Percentiles rank a stretch among this genome's conserved stretches.
These are phyloP conservation scores for Podila verticillata DNA, from an alignment of 192 early-diverging fungal genomes.

Conservation along the genomic window DNA sequence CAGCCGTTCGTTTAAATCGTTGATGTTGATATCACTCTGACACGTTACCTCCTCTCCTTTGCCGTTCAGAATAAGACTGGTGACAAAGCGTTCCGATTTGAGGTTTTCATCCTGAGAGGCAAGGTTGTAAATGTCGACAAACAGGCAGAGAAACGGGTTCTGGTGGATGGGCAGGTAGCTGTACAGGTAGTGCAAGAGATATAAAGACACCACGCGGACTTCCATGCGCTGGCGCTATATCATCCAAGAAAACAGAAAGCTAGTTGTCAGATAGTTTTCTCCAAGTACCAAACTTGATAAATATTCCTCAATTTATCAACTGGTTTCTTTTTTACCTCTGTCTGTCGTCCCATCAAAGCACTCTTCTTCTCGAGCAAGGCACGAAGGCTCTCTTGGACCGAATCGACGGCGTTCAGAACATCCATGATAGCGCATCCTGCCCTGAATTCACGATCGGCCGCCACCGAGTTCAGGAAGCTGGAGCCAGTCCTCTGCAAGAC, in stretches of 20 bases:
- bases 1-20: neutral
- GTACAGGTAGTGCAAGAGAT: slow-evolving; percentile 41
- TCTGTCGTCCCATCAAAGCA: slow-evolving; percentile 6
- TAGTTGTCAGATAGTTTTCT: neutral
- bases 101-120: slow-evolving; percentile 35
- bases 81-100: slow-evolving; percentile 48
- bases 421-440: slow-evolving; percentile 52
- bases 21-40: neutral
- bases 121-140: slow-evolving; percentile 49
- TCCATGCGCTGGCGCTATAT: slow-evolving; percentile 24
- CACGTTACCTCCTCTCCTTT: slow-evolving; percentile 49
- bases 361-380: slow-evolving; percentile 21
- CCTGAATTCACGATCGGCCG: slow-evolving; percentile 41
- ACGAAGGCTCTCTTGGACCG: slow-evolving; percentile 29
- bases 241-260: no score
- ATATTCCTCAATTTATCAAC: neutral
- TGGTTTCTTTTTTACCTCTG: slow-evolving; percentile 24
- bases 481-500: slow-evolving; percentile 42
- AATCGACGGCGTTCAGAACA: slow-evolving; percentile 46
- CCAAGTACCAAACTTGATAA: neutral
- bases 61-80: slow-evolving; percentile 48
- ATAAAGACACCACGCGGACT: slow-evolving; percentile 42
- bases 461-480: slow-evolving; percentile 41
- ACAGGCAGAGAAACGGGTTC: slow-evolving; percentile 47
- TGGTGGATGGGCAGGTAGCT: slow-evolving; percentile 44